These are phyloP conservation scores for Penicillium vulpinum DNA, from an alignment of 2,329 filamentous ascomycete genomes.

Conservation along the genomic window DNA sequence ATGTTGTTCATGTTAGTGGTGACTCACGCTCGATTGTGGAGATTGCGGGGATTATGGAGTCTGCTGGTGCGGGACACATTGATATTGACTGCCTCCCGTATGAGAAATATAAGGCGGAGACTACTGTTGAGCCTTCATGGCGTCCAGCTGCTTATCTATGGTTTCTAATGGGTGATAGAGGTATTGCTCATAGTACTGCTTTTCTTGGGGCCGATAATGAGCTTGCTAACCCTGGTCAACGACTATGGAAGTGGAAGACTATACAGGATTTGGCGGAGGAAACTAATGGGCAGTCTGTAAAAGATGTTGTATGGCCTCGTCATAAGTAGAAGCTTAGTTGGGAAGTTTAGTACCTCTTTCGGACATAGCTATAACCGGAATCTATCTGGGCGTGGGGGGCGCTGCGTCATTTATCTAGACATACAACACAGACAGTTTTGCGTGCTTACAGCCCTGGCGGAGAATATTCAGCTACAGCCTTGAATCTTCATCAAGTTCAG, in stretches of 20 bases:
- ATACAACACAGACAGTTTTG: neutral
- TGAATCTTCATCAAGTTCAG: neutral
- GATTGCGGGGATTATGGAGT: slow-evolving; percentile 12
- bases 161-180: slow-evolving; percentile 39
- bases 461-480: neutral
- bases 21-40: slow-evolving; percentile 12
- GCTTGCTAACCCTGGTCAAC: slow-evolving; percentile 31
- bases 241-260: slow-evolving; percentile 34
- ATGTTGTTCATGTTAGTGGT: slow-evolving; percentile 11
- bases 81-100: slow-evolving; percentile 13
- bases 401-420: neutral
- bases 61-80: slow-evolving; percentile 9
- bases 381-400: neutral
- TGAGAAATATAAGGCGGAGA: slow-evolving; percentile 26
- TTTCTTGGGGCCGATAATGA: slow-evolving; percentile 33
- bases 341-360: neutral
- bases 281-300: slow-evolving; percentile 28
- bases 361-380: neutral
- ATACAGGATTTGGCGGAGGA: slow-evolving; percentile 29
- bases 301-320: slow-evolving; percentile 15
- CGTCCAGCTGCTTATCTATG: slow-evolving; percentile 32
- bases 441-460: no score
- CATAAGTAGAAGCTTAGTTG: slow-evolving; percentile 3
- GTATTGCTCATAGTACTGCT: slow-evolving; percentile 22
- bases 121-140: slow-evolving; percentile 18